phyloP scores from a whole-genome alignment of 768 basidiomycete species.

The Hortiboletus campestris region DNA sequence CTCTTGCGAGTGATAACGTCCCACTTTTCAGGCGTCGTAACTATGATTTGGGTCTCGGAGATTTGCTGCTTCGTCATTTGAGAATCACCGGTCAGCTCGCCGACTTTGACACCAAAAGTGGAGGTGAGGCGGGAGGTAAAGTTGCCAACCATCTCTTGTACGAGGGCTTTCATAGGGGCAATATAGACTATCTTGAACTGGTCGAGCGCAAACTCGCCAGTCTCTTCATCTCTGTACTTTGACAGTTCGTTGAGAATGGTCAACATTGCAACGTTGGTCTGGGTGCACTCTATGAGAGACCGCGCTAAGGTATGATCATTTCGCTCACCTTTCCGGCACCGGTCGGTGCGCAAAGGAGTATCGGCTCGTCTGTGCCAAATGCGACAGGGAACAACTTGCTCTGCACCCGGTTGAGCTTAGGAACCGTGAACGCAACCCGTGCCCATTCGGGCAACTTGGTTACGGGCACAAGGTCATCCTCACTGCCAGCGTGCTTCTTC shows the following conservation, averaged over 20 bases:
- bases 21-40: constrained; percentile 99
- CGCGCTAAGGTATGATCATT: not conserved
- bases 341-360: constrained; percentile 95
- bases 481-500: constrained; percentile 63
- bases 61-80: constrained; percentile 99
- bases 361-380: constrained; percentile 92
- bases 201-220: constrained; percentile 79
- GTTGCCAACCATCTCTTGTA: constrained; percentile 98
- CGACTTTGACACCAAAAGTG: constrained; percentile 76
- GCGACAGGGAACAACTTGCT: constrained; percentile 91
- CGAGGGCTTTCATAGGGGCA: constrained; percentile 98
- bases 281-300: constrained; percentile 11
- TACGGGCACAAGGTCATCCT: constrained; percentile 71
- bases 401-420: constrained; percentile 85
- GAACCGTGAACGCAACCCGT: constrained; percentile 79
- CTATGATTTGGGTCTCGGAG: constrained; percentile 94
- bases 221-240: constrained; percentile 82
- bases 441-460: constrained; percentile 82
- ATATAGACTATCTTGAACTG: constrained; percentile 97
- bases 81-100: constrained; percentile 94
- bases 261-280: constrained; percentile 99
- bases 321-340: constrained; percentile 93
- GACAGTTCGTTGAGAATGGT: constrained; percentile 88
- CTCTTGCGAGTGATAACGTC: constrained; percentile 98
- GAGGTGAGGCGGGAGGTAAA: constrained; percentile 70